These are phyloP conservation scores for Bacidia gigantensis DNA, from an alignment of 495 filamentous ascomycete species.

Conservation along the genomic window DNA sequence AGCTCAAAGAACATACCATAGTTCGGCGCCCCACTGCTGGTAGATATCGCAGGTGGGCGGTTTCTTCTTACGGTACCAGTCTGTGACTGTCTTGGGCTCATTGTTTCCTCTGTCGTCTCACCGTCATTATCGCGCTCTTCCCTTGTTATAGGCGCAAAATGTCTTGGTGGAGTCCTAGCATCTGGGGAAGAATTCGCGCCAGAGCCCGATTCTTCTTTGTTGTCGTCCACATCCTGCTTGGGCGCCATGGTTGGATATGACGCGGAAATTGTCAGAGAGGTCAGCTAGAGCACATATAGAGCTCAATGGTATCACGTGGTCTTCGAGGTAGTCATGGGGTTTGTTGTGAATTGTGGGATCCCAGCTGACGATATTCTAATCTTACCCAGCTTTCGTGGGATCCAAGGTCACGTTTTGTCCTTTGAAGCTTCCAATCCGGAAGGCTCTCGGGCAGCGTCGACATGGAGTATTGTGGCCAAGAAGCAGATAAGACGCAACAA, in stretches of 20 bases:
- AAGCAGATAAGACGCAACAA: background rate
- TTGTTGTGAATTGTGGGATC: background rate
- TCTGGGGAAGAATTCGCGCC: slow-evolving; percentile 19
- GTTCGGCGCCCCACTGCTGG: slow-evolving; percentile 2
- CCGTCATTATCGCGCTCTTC: slow-evolving; percentile 11
- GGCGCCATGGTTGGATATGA: slow-evolving; percentile 8
- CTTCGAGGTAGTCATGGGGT: background rate
- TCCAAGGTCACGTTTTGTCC: background rate
- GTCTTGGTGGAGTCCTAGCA: slow-evolving; percentile 17
- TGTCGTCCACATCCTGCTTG: slow-evolving; percentile 7
- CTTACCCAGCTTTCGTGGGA: background rate
- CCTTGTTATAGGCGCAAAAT: slow-evolving; percentile 20
- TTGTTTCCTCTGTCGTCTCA: slow-evolving; percentile 5
- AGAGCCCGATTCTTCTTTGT: slow-evolving; percentile 13
- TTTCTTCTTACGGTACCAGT: slow-evolving; percentile 15
- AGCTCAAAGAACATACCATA: slow-evolving; percentile 7
- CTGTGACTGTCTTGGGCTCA: background rate
- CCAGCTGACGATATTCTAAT: background rate
- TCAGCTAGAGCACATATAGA: background rate
- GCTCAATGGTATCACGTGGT: background rate
- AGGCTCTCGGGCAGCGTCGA: background rate
- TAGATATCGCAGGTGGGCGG: slow-evolving; percentile 16
- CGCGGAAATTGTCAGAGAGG: background rate
- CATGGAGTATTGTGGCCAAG: background rate
- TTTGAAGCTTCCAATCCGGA: background rate